Conservation (phyloP, 73 alveolate species). For the Paramecium biaurelia region DNA sequence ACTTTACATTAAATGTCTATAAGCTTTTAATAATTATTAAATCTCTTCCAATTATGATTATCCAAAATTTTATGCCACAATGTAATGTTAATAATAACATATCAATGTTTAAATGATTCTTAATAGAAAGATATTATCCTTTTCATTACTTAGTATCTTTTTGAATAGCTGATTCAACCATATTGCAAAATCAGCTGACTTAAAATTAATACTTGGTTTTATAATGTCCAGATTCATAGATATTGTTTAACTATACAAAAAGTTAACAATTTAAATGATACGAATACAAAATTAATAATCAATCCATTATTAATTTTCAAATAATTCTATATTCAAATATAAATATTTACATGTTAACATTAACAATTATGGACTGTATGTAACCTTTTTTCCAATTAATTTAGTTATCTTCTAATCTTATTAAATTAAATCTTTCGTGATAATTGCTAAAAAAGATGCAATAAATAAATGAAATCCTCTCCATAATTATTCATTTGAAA, state of each 20-base stretch:
- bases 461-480: neutral
- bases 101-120: neutral
- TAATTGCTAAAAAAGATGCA: neutral
- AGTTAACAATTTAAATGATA: neutral
- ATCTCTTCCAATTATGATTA: constrained; percentile 22
- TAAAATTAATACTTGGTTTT: neutral
- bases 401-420: neutral
- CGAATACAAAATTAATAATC: neutral
- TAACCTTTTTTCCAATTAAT: neutral
- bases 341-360: neutral
- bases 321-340: neutral
- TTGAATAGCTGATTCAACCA: neutral
- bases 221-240: neutral
- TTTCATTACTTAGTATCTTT: neutral
- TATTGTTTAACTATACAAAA: neutral
- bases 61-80: neutral
- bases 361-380: neutral
- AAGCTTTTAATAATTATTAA: neutral
- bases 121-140: neutral
- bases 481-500: neutral
- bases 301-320: constrained; percentile 8
- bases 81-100: neutral
- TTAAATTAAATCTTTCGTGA: neutral
- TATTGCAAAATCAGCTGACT: neutral
- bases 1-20: neutral